These are phyloP conservation scores for Pugionium dolabratum DNA, from an alignment of 345 rosid genomes.

Conservation along the genomic window DNA sequence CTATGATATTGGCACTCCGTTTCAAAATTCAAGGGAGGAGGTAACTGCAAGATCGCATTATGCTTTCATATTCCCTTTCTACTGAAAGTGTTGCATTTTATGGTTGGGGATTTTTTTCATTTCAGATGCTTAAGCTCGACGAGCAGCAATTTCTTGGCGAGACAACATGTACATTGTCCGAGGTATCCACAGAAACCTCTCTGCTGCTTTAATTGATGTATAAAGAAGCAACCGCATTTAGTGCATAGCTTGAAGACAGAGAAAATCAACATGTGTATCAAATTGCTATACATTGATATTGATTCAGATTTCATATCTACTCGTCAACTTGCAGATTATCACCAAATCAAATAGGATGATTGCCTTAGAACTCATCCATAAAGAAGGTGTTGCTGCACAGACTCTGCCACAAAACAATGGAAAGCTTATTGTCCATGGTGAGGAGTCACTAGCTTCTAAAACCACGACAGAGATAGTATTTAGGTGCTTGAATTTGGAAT, in stretches of 20 bases:
- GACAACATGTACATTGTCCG: constrained; percentile 66
- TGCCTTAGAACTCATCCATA: constrained; percentile 56
- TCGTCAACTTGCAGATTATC: constrained; percentile 53
- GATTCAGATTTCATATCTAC: constrained; percentile 5
- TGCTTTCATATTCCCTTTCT: not conserved
- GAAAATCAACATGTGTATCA: too few species aligned
- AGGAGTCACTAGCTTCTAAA: constrained; percentile 79
- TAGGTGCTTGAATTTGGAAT: constrained; percentile 79
- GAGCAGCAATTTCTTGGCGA: constrained; percentile 83
- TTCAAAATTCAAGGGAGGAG: constrained; percentile 70
- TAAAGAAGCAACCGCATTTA: not conserved
- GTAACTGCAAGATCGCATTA: constrained; percentile 35
- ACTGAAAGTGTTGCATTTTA: not conserved
- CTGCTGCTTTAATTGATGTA: constrained; percentile 10
- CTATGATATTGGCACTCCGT: constrained; percentile 80
- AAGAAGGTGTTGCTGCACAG: constrained; percentile 52
- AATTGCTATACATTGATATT: not conserved
- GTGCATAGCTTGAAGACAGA: not conserved
- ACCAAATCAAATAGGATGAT: constrained; percentile 56
- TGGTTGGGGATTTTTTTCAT: constrained; percentile 22
- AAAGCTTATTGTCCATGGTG: constrained; percentile 75
- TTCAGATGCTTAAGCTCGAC: constrained; percentile 58
- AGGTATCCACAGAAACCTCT: constrained; percentile 37
- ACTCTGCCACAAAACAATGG: constrained; percentile 48
- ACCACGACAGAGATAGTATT: constrained; percentile 66